Evolutionary conservation across 345 rosid genomes (phyloP).

Genomic region (Firmiana major): DNA sequence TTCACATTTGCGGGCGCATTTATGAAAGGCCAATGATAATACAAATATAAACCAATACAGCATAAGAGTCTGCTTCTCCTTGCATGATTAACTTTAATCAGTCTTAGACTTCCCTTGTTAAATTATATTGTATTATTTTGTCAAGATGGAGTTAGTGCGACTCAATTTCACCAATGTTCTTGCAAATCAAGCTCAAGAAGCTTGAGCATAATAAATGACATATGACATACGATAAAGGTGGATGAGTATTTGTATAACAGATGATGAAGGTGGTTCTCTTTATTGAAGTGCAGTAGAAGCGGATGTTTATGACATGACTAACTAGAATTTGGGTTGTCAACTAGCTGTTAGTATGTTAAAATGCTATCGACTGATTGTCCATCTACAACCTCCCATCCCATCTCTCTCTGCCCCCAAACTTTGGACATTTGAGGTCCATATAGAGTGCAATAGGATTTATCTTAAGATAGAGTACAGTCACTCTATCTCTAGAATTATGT

Average conservation of each 20-base stretch:
- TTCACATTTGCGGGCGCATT: neutral
- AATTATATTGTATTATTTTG: no score
- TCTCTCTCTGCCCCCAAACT: neutral
- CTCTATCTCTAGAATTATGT: neutral
- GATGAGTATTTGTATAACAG: neutral
- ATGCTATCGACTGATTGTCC: neutral
- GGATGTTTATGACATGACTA: neutral
- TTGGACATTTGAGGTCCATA: neutral
- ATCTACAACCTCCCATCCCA: neutral
- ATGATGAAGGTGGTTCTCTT: neutral
- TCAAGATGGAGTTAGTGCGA: no score
- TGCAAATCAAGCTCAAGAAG: neutral
- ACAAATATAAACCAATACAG: neutral
- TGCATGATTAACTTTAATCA: neutral
- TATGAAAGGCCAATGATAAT: neutral
- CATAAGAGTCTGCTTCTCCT: no score
- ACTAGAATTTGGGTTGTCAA: neutral
- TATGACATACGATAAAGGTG: no score
- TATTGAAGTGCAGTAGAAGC: neutral
- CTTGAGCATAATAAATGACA: no score
- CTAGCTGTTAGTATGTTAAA: neutral
- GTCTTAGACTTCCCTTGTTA: no score
- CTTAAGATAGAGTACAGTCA: neutral
- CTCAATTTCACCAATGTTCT: neutral
- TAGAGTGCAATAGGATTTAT: neutral